Base-by-base conservation (phyloP, 192 early-diverging fungal genomes). In the Linnemannia zychae region DNA sequence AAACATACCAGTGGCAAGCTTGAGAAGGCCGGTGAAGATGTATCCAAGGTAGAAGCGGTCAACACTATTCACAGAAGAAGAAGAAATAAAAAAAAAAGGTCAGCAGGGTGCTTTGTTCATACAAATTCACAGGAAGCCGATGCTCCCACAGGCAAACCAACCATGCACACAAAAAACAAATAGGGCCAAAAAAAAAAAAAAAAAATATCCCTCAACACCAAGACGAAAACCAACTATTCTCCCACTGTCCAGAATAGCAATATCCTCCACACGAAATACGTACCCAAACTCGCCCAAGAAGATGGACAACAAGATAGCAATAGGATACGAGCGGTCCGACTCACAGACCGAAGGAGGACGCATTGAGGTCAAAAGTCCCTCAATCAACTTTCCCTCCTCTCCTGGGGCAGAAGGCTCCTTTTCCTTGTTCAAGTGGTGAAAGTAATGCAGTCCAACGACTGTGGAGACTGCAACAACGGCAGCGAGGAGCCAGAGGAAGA, bases 31-130 rank as follows among this genome's bases (percentile, higher is more conserved):
- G 3, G 87, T 69, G 77, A 89, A 81, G 46, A 91, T 63, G 33
- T 91, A 91, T 60, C 88, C 88, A 40, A 91, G 86, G 68, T 91
- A 91, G 87, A 91, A 91, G 66, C 90, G 90, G 75, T 91, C 90
- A 44, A 91, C 68, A 63, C 89, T 88, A 72, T 52, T 17, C 24
- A 67, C 11, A 24, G n/a, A 37, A 22, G 65, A 40, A 1, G 46
- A 71, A n/a, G n/a, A 80, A 16, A 69, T 5, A 50, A 68, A 2
- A 28, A 18, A 67, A 81, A 67, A 33, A 68, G 2, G 38, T 37
- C 60, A 18, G 36, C n/a, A n/a, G 17, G 22, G 33, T 38, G n/a
- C 40, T 53, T 15, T 18, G 40, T 67, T 13, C 31, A n/a, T 22
- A 53, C 6, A 50, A 50, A 53, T 4, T n/a, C 20, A n/a, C 3